Conservation (phyloP, 2,329 filamentous ascomycete genomes). For the Colletotrichum tofieldiae region DNA sequence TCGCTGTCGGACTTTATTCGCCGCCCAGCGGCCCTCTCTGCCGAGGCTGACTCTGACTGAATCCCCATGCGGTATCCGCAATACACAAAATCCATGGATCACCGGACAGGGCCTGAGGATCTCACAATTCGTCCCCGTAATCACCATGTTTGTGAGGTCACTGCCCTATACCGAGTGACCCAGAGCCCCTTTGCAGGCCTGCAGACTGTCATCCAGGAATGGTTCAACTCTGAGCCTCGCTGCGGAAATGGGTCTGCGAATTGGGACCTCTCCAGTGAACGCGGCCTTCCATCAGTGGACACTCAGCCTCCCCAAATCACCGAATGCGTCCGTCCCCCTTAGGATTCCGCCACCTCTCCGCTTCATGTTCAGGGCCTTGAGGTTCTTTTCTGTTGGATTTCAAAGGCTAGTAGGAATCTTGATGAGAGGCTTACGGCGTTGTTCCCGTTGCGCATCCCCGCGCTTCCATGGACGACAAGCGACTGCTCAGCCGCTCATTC, state of each 20-base stretch:
- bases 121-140: conserved; percentile 14
- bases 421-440: conserved; percentile 5
- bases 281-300: conserved; percentile 31
- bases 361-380: no score
- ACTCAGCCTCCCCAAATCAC: not conserved
- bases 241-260: no score
- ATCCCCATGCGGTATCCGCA: conserved; percentile 14
- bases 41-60: conserved; percentile 23
- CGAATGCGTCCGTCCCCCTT: no score
- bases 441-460: not conserved
- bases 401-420: not conserved
- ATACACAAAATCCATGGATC: conserved; percentile 13
- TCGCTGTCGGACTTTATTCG: conserved; percentile 24
- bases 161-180: conserved; percentile 16
- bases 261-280: conserved; percentile 18
- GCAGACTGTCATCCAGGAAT: not conserved
- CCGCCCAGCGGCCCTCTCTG: conserved; percentile 21
- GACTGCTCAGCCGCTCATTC: conserved; percentile 15
- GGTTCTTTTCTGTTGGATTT: conserved; percentile 6
- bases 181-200: not conserved
- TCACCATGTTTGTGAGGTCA: conserved; percentile 22
- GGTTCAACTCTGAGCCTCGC: no score
- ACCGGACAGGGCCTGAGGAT: conserved; percentile 9
- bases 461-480: conserved; percentile 7
- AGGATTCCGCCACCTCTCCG: no score